phyloP scores from a whole-genome alignment of 805 yeast genomes.

The Ogataea ramenticola region DNA sequence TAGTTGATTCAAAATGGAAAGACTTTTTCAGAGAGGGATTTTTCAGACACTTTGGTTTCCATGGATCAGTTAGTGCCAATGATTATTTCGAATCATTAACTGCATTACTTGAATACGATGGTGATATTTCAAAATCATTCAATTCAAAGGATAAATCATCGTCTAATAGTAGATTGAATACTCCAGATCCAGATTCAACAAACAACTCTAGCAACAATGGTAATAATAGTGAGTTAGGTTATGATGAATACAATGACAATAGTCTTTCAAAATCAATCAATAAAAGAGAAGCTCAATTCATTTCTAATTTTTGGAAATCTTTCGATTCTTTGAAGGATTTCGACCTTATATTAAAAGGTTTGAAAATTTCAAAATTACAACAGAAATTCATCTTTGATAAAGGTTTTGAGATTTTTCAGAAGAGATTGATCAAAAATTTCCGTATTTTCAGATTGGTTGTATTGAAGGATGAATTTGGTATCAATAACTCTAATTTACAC shows the following conservation, averaged over 20 bases:
- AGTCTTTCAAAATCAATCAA: conserved; percentile 12
- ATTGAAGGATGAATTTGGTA: conserved; percentile 55
- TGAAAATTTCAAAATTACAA: conserved; percentile 74
- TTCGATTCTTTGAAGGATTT: conserved; percentile 47
- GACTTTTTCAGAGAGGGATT: conserved; percentile 84
- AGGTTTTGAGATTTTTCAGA: conserved; percentile 84
- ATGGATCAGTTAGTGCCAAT: conserved; percentile 83
- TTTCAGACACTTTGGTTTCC: conserved; percentile 76
- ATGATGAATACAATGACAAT: conserved; percentile 22
- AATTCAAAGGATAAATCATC: conserved; percentile 11
- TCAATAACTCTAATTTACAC: conserved; percentile 10
- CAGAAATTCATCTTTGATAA: conserved; percentile 82
- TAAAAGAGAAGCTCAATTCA: conserved; percentile 25
- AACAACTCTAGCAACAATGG: conserved; percentile 12
- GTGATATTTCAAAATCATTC: conserved; percentile 12
- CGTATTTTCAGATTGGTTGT: conserved; percentile 81
- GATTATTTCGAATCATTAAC: conserved; percentile 87
- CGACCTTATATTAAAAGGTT: conserved; percentile 57
- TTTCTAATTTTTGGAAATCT: conserved; percentile 46
- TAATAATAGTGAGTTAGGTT: neutral
- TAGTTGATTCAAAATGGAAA: conserved; percentile 72
- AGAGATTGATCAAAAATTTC: conserved; percentile 70
- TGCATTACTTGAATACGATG: conserved; percentile 73
- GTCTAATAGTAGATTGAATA: conserved; percentile 6
- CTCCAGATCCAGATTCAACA: conserved; percentile 11